Base-by-base conservation (phyloP, 2,329 filamentous ascomycete species). In the Nothomitra cinnamomea region DNA sequence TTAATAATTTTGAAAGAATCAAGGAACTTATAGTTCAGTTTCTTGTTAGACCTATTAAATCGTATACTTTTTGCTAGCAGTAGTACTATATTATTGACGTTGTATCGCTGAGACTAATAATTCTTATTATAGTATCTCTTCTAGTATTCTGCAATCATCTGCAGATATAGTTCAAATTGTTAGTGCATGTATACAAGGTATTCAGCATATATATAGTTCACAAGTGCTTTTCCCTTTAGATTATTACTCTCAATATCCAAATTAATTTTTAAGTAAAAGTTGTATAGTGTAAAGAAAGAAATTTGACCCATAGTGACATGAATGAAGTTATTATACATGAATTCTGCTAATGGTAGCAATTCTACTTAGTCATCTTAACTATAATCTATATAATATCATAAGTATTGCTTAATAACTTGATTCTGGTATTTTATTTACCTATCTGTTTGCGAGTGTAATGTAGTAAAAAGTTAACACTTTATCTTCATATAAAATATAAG, bases 361-460 rank as follows among this genome's bases (percentile, higher is more conserved):
- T 54, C 25, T 25, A 58, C 55, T 57, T n/a, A 60, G 21, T 61
- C 38, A n/a, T 60, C 47, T 48, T 59, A 43, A 15, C 56, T 28
- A 53, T 56, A 58, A 36, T 58, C 58, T 17, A 60, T 25, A 25
- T 57, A 62, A 2, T n/a, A 41, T 35, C 52, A 21, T 6, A 57
- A 17, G 43, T 58, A 58, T n/a, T 55, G 32, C 51, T 57, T 28
- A 2, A 58, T 13, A 35, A 28, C 52, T 21, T 54, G 45, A 35
- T 58, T 58, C 22, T 56, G 35, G 2, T 54, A 15, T 45, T 58
- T 55, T 2, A 51, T 58, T 51, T 58, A 42, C 2, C 57, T 49
- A 52, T 58, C 55, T 36, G 47, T 58, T 40, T 58, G 45, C 7
- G 52, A 51, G 47, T 58, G 35, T 51, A 54, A 54, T 3, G 45